Evolutionary conservation across 345 rosid species (phyloP).

Genomic region (Euphorbia pulcherrima): DNA sequence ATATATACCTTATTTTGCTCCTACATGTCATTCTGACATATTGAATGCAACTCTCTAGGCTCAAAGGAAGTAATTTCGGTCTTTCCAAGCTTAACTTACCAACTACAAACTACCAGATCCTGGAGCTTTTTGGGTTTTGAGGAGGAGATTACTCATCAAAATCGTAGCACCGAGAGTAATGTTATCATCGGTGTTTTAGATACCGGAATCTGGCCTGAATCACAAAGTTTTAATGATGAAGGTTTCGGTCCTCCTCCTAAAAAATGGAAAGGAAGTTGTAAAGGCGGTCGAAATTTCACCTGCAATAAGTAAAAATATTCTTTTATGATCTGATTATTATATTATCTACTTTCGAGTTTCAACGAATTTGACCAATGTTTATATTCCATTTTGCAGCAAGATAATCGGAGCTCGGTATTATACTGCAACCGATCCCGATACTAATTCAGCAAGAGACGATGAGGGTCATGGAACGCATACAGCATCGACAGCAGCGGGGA

Average conservation of each 20-base stretch:
- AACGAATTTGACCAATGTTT: background rate
- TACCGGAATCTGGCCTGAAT: constrained; percentile 47
- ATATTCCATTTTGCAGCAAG: constrained; percentile 30
- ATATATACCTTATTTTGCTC: too few species aligned
- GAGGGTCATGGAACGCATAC: constrained; percentile 54
- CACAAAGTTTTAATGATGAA: constrained; percentile 35
- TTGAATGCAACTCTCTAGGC: constrained; percentile 12
- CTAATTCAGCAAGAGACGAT: constrained; percentile 31
- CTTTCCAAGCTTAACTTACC: constrained; percentile 7
- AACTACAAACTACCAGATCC: constrained; percentile 41
- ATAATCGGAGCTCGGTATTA: constrained; percentile 47
- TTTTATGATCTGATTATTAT: too few species aligned
- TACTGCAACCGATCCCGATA: background rate
- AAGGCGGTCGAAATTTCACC: constrained; percentile 33
- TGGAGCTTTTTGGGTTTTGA: constrained; percentile 58
- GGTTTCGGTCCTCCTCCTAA: constrained; percentile 47
- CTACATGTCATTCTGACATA: background rate
- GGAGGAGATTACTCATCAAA: background rate
- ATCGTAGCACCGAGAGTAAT: constrained; percentile 27
- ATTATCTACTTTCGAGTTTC: too few species aligned
- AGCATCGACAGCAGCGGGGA: constrained; percentile 67
- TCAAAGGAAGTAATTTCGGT: constrained; percentile 17
- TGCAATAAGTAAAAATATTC: constrained; percentile 11
- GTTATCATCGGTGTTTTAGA: constrained; percentile 34
- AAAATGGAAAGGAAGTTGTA: constrained; percentile 45